Percentiles rank a stretch among this genome's conserved stretches.
phyloP scores from a whole-genome alignment of 768 basidiomycete genomes.

The Tulasnella sp. region DNA sequence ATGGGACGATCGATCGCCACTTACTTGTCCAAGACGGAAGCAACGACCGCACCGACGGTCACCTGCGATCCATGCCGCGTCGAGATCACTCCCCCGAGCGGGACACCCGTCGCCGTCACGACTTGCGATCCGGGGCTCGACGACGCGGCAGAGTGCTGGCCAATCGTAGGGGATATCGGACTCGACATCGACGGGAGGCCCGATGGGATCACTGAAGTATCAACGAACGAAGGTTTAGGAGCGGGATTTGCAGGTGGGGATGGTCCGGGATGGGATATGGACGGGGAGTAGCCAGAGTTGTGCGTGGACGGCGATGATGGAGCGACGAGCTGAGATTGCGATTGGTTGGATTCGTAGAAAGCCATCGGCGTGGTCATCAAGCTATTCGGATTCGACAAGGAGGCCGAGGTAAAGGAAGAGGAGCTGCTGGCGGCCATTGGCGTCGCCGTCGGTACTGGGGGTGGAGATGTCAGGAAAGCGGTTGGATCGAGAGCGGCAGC shows the following conservation, averaged over 20 bases:
- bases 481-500: not conserved
- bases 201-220: not conserved
- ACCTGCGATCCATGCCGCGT: conserved; percentile 1
- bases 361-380: not conserved
- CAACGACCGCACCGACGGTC: conserved; percentile 6
- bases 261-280: not conserved
- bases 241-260: not conserved
- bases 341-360: not conserved
- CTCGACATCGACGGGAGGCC: not conserved
- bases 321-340: not conserved
- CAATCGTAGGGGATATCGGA: not conserved
- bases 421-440: not conserved
- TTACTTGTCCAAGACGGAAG: conserved; percentile 10
- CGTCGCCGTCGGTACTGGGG: not conserved
- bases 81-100: not conserved
- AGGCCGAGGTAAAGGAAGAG: not conserved
- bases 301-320: not conserved
- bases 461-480: not conserved
- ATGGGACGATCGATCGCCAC: not conserved
- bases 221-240: not conserved
- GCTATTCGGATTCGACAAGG: not conserved
- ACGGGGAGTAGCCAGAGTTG: not conserved
- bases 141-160: not conserved
- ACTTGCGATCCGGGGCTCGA: not conserved
- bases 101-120: not conserved